Percentiles rank a stretch among this genome's conserved stretches.
phyloP scores from a whole-genome alignment of 805 yeast genomes.

The Saturnispora quitensis region DNA sequence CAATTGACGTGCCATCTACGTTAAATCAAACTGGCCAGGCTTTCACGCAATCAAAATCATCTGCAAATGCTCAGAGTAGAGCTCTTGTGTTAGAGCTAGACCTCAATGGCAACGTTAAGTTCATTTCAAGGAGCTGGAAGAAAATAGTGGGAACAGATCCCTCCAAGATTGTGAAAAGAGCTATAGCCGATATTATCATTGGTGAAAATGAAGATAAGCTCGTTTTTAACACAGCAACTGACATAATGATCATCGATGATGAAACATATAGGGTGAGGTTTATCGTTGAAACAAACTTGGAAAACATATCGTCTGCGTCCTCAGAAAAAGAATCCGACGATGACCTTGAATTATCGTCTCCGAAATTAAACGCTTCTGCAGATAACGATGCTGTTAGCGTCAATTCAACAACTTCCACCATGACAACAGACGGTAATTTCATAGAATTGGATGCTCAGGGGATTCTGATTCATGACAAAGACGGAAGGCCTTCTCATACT shows the following conservation, averaged over 20 bases:
- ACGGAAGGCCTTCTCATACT: conserved; percentile 61
- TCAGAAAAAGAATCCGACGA: background rate
- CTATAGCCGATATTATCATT: conserved; percentile 53
- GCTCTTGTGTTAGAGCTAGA: conserved; percentile 80
- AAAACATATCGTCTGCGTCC: background rate
- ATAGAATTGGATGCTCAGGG: conserved; percentile 92
- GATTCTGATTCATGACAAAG: conserved; percentile 59
- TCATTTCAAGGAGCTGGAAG: conserved; percentile 73
- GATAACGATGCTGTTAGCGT: conserved; percentile 23
- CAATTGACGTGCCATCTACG: background rate
- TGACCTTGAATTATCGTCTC: background rate
- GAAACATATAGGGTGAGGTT: conserved; percentile 72
- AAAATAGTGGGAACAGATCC: conserved; percentile 60
- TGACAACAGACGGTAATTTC: conserved; percentile 50
- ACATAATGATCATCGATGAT: conserved; percentile 64
- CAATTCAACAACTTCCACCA: conserved; percentile 24
- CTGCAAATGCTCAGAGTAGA: background rate
- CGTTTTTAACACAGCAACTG: conserved; percentile 62
- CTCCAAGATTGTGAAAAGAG: conserved; percentile 42
- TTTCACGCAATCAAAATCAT: background rate
- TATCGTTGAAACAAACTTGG: conserved; percentile 33
- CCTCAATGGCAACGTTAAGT: conserved; percentile 67
- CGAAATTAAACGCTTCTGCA: conserved; percentile 5
- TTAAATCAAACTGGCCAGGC: no score
- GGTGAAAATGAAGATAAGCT: conserved; percentile 57